Conservation (phyloP, 768 basidiomycete genomes). For the Amanita pseudoporphyria region DNA sequence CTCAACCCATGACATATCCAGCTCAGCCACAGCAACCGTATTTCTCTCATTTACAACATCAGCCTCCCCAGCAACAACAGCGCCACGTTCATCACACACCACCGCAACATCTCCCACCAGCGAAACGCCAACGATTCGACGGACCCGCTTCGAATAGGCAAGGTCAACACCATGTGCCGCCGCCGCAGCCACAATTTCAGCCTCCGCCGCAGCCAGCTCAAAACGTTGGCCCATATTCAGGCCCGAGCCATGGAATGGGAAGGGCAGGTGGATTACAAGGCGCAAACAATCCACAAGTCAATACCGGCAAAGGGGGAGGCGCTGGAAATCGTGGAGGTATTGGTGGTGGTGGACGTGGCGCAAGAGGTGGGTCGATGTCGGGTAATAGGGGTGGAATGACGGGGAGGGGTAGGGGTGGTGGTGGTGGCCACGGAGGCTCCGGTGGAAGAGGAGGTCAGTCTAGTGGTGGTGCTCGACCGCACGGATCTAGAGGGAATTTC, state of each 20-base stretch:
- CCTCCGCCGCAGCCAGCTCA: slow-evolving; percentile 42
- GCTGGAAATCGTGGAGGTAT: slow-evolving; percentile 32
- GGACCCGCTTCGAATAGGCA: slow-evolving; percentile 51
- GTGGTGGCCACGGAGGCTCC: slow-evolving; percentile 25
- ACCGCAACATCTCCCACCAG: slow-evolving; percentile 81
- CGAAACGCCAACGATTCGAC: slow-evolving; percentile 87
- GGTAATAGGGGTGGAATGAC: slow-evolving; percentile 35
- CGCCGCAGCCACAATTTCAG: slow-evolving; percentile 60
- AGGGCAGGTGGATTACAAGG: slow-evolving; percentile 31
- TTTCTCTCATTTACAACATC: slow-evolving; percentile 32
- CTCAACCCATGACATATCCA: slow-evolving; percentile 42
- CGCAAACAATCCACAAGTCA: slow-evolving; percentile 21
- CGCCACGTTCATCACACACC: slow-evolving; percentile 53
- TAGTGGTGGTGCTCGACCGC: slow-evolving; percentile 45
- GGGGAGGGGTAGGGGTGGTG: slow-evolving; percentile 29
- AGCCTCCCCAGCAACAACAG: slow-evolving; percentile 35
- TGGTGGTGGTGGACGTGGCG: slow-evolving; percentile 32
- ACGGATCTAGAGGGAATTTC: slow-evolving; percentile 59
- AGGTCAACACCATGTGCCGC: slow-evolving; percentile 35
- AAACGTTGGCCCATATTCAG: slow-evolving; percentile 26
- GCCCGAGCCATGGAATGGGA: slow-evolving; percentile 21
- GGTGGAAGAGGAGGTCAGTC: slow-evolving; percentile 34
- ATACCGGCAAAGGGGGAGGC: slow-evolving; percentile 12
- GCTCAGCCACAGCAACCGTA: slow-evolving; percentile 38
- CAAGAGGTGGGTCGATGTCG: slow-evolving; percentile 42